Evolutionary conservation across 805 yeast genomes (phyloP).

Genomic region (Wickerhamiella spandovensis): DNA sequence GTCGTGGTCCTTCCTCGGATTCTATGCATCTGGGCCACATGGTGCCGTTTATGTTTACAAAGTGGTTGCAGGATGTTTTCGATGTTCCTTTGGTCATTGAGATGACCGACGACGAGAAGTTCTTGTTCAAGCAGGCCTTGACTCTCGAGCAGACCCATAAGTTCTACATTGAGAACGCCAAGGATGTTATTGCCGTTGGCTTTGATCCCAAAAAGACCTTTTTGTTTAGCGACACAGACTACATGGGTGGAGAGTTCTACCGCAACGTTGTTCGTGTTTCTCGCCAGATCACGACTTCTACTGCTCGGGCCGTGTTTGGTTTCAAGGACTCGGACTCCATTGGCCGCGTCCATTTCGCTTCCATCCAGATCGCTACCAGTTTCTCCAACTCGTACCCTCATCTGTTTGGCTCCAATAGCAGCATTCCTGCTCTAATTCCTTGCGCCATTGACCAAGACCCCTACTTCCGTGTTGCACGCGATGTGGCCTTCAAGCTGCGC

Average conservation of each 20-base stretch:
- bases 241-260: slow-evolving; percentile 88
- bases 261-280: slow-evolving; percentile 88
- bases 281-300: slow-evolving; percentile 91
- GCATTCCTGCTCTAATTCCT: slow-evolving; percentile 93
- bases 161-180: slow-evolving; percentile 72
- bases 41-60: slow-evolving; percentile 89
- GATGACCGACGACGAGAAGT: slow-evolving; percentile 93
- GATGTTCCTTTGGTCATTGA: slow-evolving; percentile 92
- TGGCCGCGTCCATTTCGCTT: slow-evolving; percentile 90
- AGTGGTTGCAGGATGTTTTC: slow-evolving; percentile 96
- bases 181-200: slow-evolving; percentile 87
- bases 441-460: slow-evolving; percentile 99
- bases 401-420: slow-evolving; percentile 69
- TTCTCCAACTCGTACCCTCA: slow-evolving; percentile 95
- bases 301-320: slow-evolving; percentile 94
- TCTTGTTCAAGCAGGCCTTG: slow-evolving; percentile 80
- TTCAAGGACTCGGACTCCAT: slow-evolving; percentile 89
- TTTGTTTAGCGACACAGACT: slow-evolving; percentile 81
- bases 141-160: slow-evolving; percentile 76
- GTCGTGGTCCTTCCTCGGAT: slow-evolving; percentile 92
- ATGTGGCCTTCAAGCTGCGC: slow-evolving; percentile 87
- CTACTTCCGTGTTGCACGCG: slow-evolving; percentile 92
- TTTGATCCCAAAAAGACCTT: slow-evolving; percentile 91
- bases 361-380: slow-evolving; percentile 90
- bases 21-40: slow-evolving; percentile 95